Base-by-base conservation (phyloP, 495 filamentous ascomycete genomes). In the Penicillium manginii region DNA sequence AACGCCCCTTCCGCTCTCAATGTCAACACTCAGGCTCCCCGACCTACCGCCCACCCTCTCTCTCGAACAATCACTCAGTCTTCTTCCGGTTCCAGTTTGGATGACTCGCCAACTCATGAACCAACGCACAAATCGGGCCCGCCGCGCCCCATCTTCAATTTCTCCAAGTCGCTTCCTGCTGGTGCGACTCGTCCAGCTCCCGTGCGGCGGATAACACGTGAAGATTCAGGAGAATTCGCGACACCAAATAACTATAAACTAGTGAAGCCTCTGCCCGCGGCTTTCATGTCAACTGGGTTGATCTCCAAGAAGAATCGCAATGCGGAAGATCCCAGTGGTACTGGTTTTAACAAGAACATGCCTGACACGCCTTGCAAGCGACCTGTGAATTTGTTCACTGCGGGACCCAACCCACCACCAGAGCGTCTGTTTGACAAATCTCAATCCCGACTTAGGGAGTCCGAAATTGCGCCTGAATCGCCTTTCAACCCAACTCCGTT, bases 281-380 rank as follows among this genome's bases (percentile, higher is more conserved):
- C 92, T 11, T 97, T 97, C 73, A 90, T 89, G 81, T 97, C 94
- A 1, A 97, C 94, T 5, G 94, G 94, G 29, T 76, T 98, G 45
- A 89, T 98, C 33, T 96, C 94, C 5, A 98, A 98, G 77, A 85
- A 65, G 80, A 91, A 78, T 68, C 88, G 74, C 75, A 83, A 71
- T 75, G 79, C 78, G 3, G 84, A 87, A 43, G 77, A 84, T 12
- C 75, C 78, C 31, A 77, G 78, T 32, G 57, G 50, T 8, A 12
- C 42, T 18, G 42, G 57, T 1, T 70, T 70, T 49, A 66, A 54
- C 54, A 70, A 70, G 49, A 74, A 65, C 32, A 91, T 94, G 83
- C 94, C 96, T 0, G 94, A 98, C 68, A 98, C 94, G 15, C 94
- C 94, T 8, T 98, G 94, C 75, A 98, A 98, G 79, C 87, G 91